These are phyloP conservation scores for Wallemia ichthyophaga DNA, from an alignment of 1,284 basidiomycete genomes.

Conservation along the genomic window DNA sequence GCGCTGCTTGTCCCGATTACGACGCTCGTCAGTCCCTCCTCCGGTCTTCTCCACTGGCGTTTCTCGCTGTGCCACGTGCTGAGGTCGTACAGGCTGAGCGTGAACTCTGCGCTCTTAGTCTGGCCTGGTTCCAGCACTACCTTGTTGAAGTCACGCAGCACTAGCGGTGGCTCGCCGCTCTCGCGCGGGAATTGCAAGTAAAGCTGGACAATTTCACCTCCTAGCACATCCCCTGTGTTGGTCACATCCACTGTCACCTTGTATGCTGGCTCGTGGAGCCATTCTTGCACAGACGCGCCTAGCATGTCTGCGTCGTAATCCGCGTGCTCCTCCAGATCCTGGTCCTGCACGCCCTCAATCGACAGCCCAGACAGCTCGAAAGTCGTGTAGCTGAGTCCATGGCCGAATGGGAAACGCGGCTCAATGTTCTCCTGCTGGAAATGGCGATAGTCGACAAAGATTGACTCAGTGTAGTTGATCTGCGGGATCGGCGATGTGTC, in stretches of 20 bases:
- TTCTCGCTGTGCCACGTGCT: neutral
- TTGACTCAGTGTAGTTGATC: conserved; percentile 1
- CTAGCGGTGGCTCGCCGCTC: conserved; percentile 14
- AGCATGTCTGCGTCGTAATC: neutral
- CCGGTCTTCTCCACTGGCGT: neutral
- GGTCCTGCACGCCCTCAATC: neutral
- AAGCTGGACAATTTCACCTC: conserved; percentile 17
- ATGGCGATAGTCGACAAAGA: conserved; percentile 7
- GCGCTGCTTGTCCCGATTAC: neutral
- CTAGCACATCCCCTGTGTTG: conserved; percentile 18
- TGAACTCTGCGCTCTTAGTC: conserved; percentile 12
- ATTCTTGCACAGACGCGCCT: conserved; percentile 2
- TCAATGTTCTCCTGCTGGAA: conserved; percentile 12
- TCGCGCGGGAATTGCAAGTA: conserved; percentile 16
- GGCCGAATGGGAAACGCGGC: conserved; percentile 15
- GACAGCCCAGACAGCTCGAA: conserved; percentile 7
- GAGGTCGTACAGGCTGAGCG: conserved; percentile 10
- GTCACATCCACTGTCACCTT: conserved; percentile 16
- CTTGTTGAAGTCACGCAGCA: conserved; percentile 15
- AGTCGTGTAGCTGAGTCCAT: conserved; percentile 12
- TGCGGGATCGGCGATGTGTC: neutral
- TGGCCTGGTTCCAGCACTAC: conserved; percentile 14
- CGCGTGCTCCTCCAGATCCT: neutral
- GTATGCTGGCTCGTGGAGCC: conserved; percentile 15
- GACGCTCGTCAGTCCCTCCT: neutral